phyloP scores from a whole-genome alignment of 108 stramenopile species.

The Schizochytrium sp. region DNA sequence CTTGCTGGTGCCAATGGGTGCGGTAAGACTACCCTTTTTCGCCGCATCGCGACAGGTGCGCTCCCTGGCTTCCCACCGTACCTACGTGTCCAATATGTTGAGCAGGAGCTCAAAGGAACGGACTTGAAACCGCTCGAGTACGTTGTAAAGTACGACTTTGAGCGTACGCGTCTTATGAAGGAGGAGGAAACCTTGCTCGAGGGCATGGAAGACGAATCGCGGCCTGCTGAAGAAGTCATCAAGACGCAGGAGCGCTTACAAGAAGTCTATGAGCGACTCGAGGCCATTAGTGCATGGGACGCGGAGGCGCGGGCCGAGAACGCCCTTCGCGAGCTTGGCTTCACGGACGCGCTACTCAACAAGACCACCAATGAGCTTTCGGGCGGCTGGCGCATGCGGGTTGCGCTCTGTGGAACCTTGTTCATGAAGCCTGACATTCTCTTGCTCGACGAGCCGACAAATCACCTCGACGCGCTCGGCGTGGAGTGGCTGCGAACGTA shows the following conservation, averaged over 20 bases:
- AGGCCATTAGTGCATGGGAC: slow-evolving; percentile 43
- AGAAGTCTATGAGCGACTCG: slow-evolving; percentile 38
- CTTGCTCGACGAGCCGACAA: slow-evolving; percentile 64
- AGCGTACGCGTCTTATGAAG: slow-evolving; percentile 44
- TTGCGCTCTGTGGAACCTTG: slow-evolving; percentile 86
- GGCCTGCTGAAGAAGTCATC: background rate
- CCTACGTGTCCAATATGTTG: slow-evolving; percentile 60
- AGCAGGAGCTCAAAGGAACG: slow-evolving; percentile 48
- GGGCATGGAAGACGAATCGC: background rate
- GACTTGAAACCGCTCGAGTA: slow-evolving; percentile 42
- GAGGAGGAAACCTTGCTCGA: slow-evolving; percentile 37
- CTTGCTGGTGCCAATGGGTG: slow-evolving; percentile 75
- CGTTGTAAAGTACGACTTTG: slow-evolving; percentile 60
- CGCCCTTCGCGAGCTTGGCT: slow-evolving; percentile 65
- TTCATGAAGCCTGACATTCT: slow-evolving; percentile 81
- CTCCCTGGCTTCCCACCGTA: slow-evolving; percentile 57
- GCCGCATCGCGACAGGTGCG: slow-evolving; percentile 45
- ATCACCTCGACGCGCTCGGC: slow-evolving; percentile 78
- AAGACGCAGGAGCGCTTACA: slow-evolving; percentile 30
- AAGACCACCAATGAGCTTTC: slow-evolving; percentile 64
- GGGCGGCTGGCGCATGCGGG: slow-evolving; percentile 97
- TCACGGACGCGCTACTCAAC: slow-evolving; percentile 68
- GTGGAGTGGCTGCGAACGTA: slow-evolving; percentile 82
- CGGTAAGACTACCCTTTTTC: slow-evolving; percentile 75
- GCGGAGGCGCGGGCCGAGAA: slow-evolving; percentile 56